Base-by-base conservation (phyloP, 805 yeast genomes). In the Candida silvatica region DNA sequence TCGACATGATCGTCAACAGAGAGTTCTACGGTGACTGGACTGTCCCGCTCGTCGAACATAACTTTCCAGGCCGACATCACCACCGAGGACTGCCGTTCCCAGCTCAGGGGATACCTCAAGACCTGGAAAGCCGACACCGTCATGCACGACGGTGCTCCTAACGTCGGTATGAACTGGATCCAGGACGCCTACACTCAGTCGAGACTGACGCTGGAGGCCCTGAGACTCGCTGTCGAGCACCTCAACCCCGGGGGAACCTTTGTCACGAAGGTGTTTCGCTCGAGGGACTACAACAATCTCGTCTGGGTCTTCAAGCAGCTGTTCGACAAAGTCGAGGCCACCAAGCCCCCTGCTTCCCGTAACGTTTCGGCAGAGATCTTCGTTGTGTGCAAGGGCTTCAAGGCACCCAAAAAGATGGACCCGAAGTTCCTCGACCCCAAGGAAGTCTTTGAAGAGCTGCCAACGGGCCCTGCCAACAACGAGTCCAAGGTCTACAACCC, bases 161-260 rank as follows among this genome's bases (percentile, higher is more conserved):
- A 92, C 54, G 97, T 92, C 49, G 99, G 99, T 80, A 71, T 92
- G 53, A 95, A 95, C n/a, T 92, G 99, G 99, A 92, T 84, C 16
- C 99, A 92, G 61, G 99, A 92, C 75, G 98, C 99, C 1, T 92
- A 85, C 63, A 86, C 97, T 2, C 99, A 92, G 64, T 86, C 96
- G 19, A 97, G 90, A 54, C 75, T 92, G 48, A 94, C 95, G 20
- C 66, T 92, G 46, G 95, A 88, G 64, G 95, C 97, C 22, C 68
- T 92, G 51, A 86, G 80, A 57, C 68, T 92, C 40, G 99, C 98
- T 1, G 95, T 80, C 11, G 99, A 92, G 61, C 87, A 92, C 59
- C 68, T 92, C 51, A 67, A 72, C 20, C 82, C 83, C 9, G 95
- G 95, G 35, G 99, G 99, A 47, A 85, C 92, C 22, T 92, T 92